Percentiles rank a stretch among this genome's conserved stretches.
Conservation (phyloP, 1,284 basidiomycete genomes). For the Meira nashicola region DNA sequence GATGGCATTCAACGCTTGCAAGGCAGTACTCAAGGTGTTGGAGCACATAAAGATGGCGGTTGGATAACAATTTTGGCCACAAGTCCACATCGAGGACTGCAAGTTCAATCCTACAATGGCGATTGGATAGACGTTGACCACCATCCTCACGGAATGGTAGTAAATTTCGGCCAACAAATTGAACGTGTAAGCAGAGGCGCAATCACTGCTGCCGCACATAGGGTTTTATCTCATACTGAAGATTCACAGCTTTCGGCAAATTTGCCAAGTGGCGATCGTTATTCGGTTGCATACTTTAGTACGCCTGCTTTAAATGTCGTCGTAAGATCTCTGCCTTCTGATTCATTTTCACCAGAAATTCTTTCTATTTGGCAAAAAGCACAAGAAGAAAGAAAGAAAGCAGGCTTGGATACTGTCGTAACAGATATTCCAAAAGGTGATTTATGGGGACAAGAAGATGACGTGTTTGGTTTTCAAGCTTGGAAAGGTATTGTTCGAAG, state of each 20-base stretch:
- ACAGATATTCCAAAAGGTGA: conserved; percentile 34
- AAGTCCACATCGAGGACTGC: conserved; percentile 24
- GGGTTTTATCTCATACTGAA: conserved; percentile 20
- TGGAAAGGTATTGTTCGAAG: conserved; percentile 35
- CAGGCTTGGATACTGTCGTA: conserved; percentile 7
- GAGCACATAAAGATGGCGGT: conserved; percentile 41
- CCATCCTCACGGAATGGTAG: conserved; percentile 23
- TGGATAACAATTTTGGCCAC: conserved; percentile 38
- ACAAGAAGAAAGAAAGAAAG: conserved; percentile 13
- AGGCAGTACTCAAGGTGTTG: conserved; percentile 33
- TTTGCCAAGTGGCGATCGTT: conserved; percentile 5
- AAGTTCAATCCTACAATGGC: conserved; percentile 36
- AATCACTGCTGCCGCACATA: conserved; percentile 39
- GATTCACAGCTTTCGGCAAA: background rate
- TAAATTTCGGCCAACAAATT: conserved; percentile 48
- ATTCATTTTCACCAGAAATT: conserved; percentile 21
- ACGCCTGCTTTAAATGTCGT: conserved; percentile 29
- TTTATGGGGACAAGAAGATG: conserved; percentile 22
- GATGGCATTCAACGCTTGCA: conserved; percentile 28
- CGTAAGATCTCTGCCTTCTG: conserved; percentile 18
- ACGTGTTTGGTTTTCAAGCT: conserved; percentile 36
- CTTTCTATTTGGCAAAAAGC: conserved; percentile 21
- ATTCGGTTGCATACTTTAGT: conserved; percentile 36
- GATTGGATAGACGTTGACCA: conserved; percentile 35
- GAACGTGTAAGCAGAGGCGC: conserved; percentile 33